Percentiles rank a stretch among this genome's conserved stretches.
phyloP scores from a whole-genome alignment of 768 basidiomycete species.

The Podaxis carcinomalis region DNA sequence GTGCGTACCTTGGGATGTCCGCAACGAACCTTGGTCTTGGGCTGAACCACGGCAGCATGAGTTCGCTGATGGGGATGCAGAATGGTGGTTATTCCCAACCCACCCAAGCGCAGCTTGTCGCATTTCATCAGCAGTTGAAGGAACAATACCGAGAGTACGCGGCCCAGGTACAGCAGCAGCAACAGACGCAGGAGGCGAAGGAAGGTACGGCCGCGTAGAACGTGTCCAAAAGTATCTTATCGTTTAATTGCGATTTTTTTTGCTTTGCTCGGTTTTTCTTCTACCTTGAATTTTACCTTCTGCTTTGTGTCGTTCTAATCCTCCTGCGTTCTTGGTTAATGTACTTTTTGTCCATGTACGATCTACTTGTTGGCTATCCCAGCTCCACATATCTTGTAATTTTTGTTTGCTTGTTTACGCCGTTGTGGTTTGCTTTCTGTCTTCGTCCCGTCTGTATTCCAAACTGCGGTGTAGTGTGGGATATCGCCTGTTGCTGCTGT shows the following conservation, averaged over 20 bases:
- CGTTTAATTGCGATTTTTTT: slow-evolving; percentile 4
- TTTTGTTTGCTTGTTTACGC: neutral
- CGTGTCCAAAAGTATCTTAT: slow-evolving; percentile 11
- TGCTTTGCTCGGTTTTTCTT: neutral
- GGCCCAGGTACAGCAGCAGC: slow-evolving; percentile 5
- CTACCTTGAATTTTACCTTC: neutral
- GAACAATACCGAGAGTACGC: slow-evolving; percentile 6
- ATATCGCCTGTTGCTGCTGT: neutral
- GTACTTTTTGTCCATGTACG: slow-evolving; percentile 1
- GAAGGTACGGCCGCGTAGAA: slow-evolving; percentile 6
- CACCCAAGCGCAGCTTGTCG: slow-evolving; percentile 1
- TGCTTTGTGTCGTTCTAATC: neutral
- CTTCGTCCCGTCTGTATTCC: neutral
- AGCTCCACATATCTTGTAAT: slow-evolving; percentile 2
- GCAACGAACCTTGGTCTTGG: neutral
- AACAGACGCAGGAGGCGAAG: slow-evolving; percentile 12
- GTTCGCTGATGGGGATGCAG: slow-evolving; percentile 6
- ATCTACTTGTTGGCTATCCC: neutral
- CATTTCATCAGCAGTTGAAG: slow-evolving; percentile 7
- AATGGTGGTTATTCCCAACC: neutral
- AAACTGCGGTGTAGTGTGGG: neutral
- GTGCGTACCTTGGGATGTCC: slow-evolving; percentile 4
- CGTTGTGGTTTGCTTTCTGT: neutral
- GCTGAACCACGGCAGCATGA: neutral
- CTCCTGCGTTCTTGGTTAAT: neutral